phyloP scores from a whole-genome alignment of 768 basidiomycete species.

The Rhodotorula kratochvilovae region DNA sequence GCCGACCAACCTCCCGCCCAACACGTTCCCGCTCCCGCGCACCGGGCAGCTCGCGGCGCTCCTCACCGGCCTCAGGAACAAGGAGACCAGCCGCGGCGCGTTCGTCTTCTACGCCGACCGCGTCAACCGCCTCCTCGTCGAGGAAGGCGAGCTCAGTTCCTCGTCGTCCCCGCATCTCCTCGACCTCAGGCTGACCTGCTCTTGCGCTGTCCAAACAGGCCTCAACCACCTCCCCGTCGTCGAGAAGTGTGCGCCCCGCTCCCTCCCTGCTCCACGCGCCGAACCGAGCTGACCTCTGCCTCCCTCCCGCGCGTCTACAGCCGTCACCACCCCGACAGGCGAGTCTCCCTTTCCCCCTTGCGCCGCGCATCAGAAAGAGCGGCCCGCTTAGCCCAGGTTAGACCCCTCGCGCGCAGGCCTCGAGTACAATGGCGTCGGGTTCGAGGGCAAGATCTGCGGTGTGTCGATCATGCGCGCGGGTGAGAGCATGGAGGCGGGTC shows the following conservation, averaged over 20 bases:
- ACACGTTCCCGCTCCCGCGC: constrained; percentile 81
- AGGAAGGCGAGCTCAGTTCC: constrained; percentile 47
- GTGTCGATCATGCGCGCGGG: constrained; percentile 65
- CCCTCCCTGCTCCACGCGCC: no score
- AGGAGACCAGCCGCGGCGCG: constrained; percentile 76
- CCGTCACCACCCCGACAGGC: constrained; percentile 76
- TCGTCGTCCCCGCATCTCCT: not conserved
- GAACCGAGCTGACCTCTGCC: not conserved
- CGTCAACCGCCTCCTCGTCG: constrained; percentile 64
- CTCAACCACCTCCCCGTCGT: constrained; percentile 81
- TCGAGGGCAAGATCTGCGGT: constrained; percentile 67
- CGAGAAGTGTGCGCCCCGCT: constrained; percentile 53
- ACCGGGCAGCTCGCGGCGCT: constrained; percentile 91
- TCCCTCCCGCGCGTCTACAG: not conserved
- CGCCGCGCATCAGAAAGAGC: not conserved
- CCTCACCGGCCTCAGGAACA: constrained; percentile 62
- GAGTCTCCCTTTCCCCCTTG: constrained; percentile 25
- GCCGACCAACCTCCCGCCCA: constrained; percentile 57
- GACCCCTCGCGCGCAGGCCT: constrained; percentile 57
- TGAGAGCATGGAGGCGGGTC: constrained; percentile 97
- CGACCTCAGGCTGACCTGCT: not conserved
- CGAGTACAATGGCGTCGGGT: constrained; percentile 82
- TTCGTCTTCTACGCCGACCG: constrained; percentile 89
- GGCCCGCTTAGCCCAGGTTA: not conserved
- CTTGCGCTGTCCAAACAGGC: constrained; percentile 58